A percentile compares a stretch with the other conserved stretches of the same genome.
phyloP scores from a whole-genome alignment of 2,329 filamentous ascomycete species.

The Rosellinia necatrix region DNA sequence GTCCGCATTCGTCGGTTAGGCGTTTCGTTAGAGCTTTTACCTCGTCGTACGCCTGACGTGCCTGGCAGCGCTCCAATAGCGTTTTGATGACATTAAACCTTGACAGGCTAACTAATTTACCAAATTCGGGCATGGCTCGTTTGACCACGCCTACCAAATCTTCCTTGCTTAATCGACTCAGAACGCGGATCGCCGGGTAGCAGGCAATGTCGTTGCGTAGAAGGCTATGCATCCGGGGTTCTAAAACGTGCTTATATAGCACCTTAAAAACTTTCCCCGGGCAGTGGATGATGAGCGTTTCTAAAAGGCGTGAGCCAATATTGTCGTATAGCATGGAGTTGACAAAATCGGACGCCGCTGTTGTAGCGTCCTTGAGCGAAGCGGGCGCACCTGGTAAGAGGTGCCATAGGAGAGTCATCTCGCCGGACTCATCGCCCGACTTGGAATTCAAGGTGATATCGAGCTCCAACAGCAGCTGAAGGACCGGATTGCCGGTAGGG shows the following conservation, averaged over 20 bases:
- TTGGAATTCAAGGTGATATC: conserved; percentile 78
- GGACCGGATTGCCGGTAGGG: conserved; percentile 85
- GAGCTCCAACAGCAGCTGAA: conserved; percentile 88
- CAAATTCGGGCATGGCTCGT: conserved; percentile 73
- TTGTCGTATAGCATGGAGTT: conserved; percentile 87
- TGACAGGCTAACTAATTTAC: conserved; percentile 72
- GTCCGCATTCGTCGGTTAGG: conserved; percentile 54
- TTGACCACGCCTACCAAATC: conserved; percentile 76
- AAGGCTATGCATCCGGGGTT: conserved; percentile 76
- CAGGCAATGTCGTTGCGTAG: conserved; percentile 88
- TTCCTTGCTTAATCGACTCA: conserved; percentile 85
- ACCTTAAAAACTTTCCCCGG: conserved; percentile 91
- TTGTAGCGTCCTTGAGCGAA: conserved; percentile 72
- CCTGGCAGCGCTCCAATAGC: conserved; percentile 80
- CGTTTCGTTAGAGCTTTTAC: conserved; percentile 53
- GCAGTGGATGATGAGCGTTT: conserved; percentile 79
- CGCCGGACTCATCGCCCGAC: conserved; percentile 46
- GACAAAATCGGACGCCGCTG: conserved; percentile 76
- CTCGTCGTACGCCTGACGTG: conserved; percentile 64
- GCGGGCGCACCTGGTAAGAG: conserved; percentile 77
- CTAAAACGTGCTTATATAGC: conserved; percentile 80
- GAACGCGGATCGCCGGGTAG: conserved; percentile 81
- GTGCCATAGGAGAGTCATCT: conserved; percentile 67
- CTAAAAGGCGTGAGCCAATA: conserved; percentile 86
- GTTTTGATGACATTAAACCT: conserved; percentile 80